Base-by-base conservation (phyloP, 768 basidiomycete genomes). In the Boletus reticulatus region DNA sequence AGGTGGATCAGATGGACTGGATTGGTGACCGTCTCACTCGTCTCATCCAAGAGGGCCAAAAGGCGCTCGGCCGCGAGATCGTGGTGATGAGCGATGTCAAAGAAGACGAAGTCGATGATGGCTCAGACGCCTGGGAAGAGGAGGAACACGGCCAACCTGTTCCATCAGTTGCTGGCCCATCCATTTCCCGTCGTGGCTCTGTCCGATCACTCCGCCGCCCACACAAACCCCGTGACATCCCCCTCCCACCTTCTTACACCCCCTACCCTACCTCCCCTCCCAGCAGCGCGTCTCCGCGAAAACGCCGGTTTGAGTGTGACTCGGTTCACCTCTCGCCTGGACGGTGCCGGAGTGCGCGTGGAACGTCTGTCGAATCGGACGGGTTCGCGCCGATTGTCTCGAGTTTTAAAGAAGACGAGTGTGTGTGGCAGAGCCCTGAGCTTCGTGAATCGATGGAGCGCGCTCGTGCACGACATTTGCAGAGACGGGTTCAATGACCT, bases 101-200 rank as follows among this genome's bases (percentile, higher is more conserved):
- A 53, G 88, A 89, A 60, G 89, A 91, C 55, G 85, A 85, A 62
- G 81, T 84, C 4, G 91, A 92, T 57, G 89, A 92, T 63, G 90
- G 88, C 2, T 78, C 76, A 8, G 88, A 82, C 9, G 78, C 75
- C 3, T 93, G 91, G 91, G 85, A 86, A 53, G 89, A 91, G 51
- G 86, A 88, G 42, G 78, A 47, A n/a, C 52, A 57, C 6, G 24
- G 27, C 7, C 51, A 13, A 20, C 29, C 17, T 6, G 14, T 41
- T 24, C 39, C 43, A 24, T 39, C 51, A 14, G n/a, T 13, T 17
- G 10, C 56, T 2, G 58, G 50, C 11, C 53, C 61, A 1, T 67
- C 66, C 36, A 62, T 61, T 55, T 74, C 64, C 29, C 72, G 60
- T 11, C 67, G 49, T 36, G 61, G 66, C 50, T 72, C 62, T 19